Evolutionary conservation across 2,329 filamentous ascomycete species (phyloP), one percentile per base, ranked within the genome.

Genomic region (Colletotrichum spaethianum): DNA sequence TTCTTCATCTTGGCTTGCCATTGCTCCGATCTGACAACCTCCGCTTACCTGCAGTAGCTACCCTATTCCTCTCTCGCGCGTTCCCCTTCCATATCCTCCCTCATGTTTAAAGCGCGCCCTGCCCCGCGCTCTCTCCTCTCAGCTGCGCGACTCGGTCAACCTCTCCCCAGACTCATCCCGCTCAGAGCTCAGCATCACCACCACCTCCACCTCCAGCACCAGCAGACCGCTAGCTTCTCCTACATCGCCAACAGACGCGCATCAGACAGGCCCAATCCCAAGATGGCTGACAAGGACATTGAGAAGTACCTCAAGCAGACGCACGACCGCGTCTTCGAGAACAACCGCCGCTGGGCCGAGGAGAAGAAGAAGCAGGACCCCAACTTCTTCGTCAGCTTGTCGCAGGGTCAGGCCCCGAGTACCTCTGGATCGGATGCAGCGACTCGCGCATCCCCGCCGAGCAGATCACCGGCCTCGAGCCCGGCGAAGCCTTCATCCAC

Each of bases 401-500:
- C 86, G 26, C 88, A 87, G 11, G 92, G 92, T 56, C 92, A 94
- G 83, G 83, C 83, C 20, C 92, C 67, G 91, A 93, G 78, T 93
- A 93, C 81, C 88, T 94, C 65, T 98, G 94, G 94, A 94, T 98
- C 79, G 95, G 95, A 60, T 98, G 95, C 87, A 93, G 93, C 82
- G 95, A 98, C 86, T 94, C 92, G 50, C 93, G 95, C 75, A 94
- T 96, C 80, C 95, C 95, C n/a, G 95, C 96, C 77, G 96, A 95
- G 79, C 93, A 93, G 79, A 91, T 98, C 81, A 91, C 94, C 57
- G 92, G 93, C 75, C 89, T 96, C 68, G 87, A 93, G 79, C 94
- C 95, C n/a, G 95, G 95, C 76, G 94, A 98, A 83, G 93, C 96
- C 78, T 98, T 98, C 82, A 93, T 97, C 76, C 94, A 97, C 87